phyloP scores from a whole-genome alignment of 1,284 basidiomycete genomes.

The Boletus semigastroideus region DNA sequence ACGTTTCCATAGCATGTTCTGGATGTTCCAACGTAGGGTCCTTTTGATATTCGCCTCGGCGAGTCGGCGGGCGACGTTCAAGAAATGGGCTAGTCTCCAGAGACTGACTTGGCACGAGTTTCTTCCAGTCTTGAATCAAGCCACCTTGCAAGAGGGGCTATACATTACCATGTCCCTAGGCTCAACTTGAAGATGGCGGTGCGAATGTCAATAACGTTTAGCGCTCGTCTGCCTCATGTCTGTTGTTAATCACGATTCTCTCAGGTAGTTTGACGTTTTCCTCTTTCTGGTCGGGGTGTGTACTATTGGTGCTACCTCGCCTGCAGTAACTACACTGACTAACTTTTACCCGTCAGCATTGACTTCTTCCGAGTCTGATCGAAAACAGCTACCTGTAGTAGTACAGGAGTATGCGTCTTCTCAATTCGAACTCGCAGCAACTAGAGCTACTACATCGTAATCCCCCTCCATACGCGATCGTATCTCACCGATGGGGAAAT shows the following conservation, averaged over 20 bases:
- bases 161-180: no score
- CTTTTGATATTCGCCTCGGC: no score
- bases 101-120: no score
- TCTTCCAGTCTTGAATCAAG: no score
- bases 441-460: slow-evolving; percentile 16
- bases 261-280: not conserved
- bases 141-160: no score
- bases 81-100: no score
- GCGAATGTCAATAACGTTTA: not conserved
- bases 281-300: not conserved
- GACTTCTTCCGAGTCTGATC: not conserved
- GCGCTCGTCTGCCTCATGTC: slow-evolving; percentile 6
- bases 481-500: slow-evolving; percentile 23
- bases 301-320: no score
- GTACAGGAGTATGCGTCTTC: slow-evolving; percentile 28
- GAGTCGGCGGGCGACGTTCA: no score
- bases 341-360: not conserved
- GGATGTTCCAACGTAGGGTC: no score
- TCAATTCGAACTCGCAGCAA: slow-evolving; percentile 40
- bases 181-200: no score
- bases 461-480: slow-evolving; percentile 23
- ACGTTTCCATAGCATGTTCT: no score
- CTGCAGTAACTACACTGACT: not conserved
- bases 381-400: not conserved
- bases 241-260: not conserved